Base-by-base conservation (phyloP, 352 stramenopile genomes). In the Phytophthora tentaculata region DNA sequence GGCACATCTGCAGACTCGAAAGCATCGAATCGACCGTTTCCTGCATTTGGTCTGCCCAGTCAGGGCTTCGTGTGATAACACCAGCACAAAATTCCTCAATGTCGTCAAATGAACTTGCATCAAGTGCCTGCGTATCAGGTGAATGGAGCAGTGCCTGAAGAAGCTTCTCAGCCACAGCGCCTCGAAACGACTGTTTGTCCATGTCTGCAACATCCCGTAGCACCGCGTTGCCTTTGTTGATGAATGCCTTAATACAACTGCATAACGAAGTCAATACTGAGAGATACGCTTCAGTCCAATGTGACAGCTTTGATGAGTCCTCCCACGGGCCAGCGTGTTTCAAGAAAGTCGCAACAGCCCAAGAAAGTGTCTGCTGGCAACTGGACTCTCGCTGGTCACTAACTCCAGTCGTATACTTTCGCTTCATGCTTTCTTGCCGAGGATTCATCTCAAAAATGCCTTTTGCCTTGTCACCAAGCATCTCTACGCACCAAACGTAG, bases 401-500 rank as follows among this genome's bases (percentile, higher is more conserved):
- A n/a, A 22, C 17, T 10, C 35, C 23, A 54, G 51, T 26, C 22
- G 52, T 72, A 29, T 69, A 56, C 39, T 88, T 89, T 43, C 76
- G 65, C 26, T 81, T 84, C 14, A 55, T 32, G 13, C 28, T 64
- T 51, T 62, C 28, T 52, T 79, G 63, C 10, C 26, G 52, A 20
- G 13, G 20, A 48, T 43, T n/a, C n/a, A n/a, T n/a, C 28, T 52
- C 49, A 47, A 86, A 56, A 26, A 83, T 56, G 13, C 8, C 26
- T 16, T 52, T 51, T 10, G 72, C 57, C 3, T 80, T 67, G 7
- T 76, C 69, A 19, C 72, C 82, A 14, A 94, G 63, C 2, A 91
- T 56, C 19, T 77, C 64, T 14, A 70, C 64, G 54, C 69, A 88
- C 86, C 86, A 94, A 20, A 67, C 56, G 37, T 78, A 91, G 43